Evolutionary conservation across 352 stramenopile genomes (phyloP).

Genomic region (Detonula confervacea): DNA sequence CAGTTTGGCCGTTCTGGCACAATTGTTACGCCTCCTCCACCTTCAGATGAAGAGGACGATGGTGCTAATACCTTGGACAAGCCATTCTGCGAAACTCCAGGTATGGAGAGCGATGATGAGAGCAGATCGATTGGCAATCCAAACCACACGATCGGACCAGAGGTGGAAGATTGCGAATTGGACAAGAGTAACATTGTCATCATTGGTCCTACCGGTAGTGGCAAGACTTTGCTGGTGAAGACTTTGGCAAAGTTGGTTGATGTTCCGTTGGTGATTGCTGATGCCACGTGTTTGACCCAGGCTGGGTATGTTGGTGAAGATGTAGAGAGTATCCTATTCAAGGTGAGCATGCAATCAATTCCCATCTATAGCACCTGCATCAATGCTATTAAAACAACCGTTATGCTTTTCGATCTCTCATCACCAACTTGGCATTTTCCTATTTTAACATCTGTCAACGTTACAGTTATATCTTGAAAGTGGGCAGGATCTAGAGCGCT

Average conservation of each 20-base stretch:
- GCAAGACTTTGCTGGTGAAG: slow-evolving; percentile 97
- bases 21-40: slow-evolving; percentile 11
- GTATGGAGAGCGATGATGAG: slow-evolving; percentile 15
- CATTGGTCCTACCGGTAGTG: slow-evolving; percentile 94
- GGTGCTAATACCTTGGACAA: too few relatives aligned
- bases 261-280: slow-evolving; percentile 96
- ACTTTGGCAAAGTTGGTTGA: slow-evolving; percentile 95
- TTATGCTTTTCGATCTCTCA: background rate
- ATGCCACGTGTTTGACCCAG: slow-evolving; percentile 97
- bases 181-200: slow-evolving; percentile 99
- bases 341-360: slow-evolving; percentile 62
- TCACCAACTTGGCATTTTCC: background rate
- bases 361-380: background rate
- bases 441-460: background rate
- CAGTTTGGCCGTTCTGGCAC: slow-evolving; percentile 67
- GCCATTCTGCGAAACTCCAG: too few relatives aligned
- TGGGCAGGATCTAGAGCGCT: slow-evolving; percentile 94
- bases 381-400: too few relatives aligned
- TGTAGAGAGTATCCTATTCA: slow-evolving; percentile 97
- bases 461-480: slow-evolving; percentile 92
- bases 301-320: slow-evolving; percentile 98
- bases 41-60: slow-evolving; percentile 1
- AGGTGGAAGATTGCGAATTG: slow-evolving; percentile 91
- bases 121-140: slow-evolving; percentile 48
- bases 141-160: slow-evolving; percentile 56